Percentiles rank a stretch among this genome's conserved stretches.
phyloP scores from a whole-genome alignment of 306 rosid genomes.

The Erythrophleum fordii region DNA sequence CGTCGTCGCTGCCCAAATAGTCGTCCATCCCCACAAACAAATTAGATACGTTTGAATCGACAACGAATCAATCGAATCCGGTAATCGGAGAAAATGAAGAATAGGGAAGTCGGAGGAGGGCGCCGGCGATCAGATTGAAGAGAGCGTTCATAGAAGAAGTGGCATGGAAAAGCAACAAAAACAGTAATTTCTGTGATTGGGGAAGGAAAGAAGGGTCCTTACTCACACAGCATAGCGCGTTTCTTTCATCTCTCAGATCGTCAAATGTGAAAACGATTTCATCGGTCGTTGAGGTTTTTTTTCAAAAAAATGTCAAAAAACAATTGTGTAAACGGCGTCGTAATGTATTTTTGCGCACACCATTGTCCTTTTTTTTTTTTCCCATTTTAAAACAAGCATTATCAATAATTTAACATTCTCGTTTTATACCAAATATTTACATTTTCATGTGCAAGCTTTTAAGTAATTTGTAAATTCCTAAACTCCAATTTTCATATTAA shows the following conservation, averaged over 20 bases:
- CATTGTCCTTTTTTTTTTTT: not conserved
- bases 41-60: conserved; percentile 18
- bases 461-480: not conserved
- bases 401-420: not conserved
- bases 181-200: not conserved
- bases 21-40: conserved; percentile 57
- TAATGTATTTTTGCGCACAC: not conserved
- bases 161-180: not conserved
- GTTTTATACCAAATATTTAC: not conserved
- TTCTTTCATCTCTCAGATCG: not conserved
- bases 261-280: not conserved
- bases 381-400: not conserved
- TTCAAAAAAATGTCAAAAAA: not conserved
- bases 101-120: conserved; percentile 37
- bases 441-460: not conserved
- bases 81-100: conserved; percentile 36
- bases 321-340: not conserved
- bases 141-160: not conserved
- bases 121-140: conserved; percentile 30
- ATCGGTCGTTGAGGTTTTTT: not conserved
- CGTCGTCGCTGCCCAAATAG: conserved; percentile 68
- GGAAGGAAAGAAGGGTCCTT: not conserved
- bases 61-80: conserved; percentile 37
- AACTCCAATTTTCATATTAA: not conserved
- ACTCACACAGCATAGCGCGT: not conserved